Evolutionary conservation across 2,329 filamentous ascomycete species (phyloP).

Genomic region (Aspergillus puulaauensis): DNA sequence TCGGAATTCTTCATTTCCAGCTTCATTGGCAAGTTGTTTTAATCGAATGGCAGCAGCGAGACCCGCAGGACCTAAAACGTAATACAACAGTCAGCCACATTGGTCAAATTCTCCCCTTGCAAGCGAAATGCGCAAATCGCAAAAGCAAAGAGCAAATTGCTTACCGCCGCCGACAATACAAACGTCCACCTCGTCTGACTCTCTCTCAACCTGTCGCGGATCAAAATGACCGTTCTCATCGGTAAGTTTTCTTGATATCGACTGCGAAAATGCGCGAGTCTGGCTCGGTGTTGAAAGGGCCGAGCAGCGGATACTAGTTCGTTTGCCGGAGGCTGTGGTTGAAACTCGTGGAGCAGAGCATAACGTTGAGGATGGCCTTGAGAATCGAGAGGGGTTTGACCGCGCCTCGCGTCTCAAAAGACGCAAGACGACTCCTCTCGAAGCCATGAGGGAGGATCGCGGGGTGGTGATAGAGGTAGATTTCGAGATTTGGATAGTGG

Average conservation of each 20-base stretch:
- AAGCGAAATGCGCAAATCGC: not conserved
- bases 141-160: conserved; percentile 11
- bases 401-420: conserved; percentile 43
- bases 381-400: conserved; percentile 28
- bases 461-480: not conserved
- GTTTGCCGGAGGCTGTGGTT: conserved; percentile 19
- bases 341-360: conserved; percentile 22
- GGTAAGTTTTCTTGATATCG: conserved; percentile 40
- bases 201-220: conserved; percentile 70
- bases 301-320: conserved; percentile 18
- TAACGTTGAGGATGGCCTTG: conserved; percentile 26
- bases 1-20: conserved; percentile 92
- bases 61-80: conserved; percentile 71
- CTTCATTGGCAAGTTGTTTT: conserved; percentile 92
- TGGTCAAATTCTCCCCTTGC: not conserved
- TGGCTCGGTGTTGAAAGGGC: conserved; percentile 28
- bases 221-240: conserved; percentile 62
- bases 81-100: conserved; percentile 5
- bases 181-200: conserved; percentile 91
- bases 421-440: conserved; percentile 41
- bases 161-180: conserved; percentile 89
- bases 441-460: conserved; percentile 36
- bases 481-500: not conserved
- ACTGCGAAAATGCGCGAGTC: conserved; percentile 47
- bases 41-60: conserved; percentile 89